Evolutionary conservation across 352 stramenopile species (phyloP), one percentile per base, ranked within the genome.

Genomic region (Phytophthora melonis): DNA sequence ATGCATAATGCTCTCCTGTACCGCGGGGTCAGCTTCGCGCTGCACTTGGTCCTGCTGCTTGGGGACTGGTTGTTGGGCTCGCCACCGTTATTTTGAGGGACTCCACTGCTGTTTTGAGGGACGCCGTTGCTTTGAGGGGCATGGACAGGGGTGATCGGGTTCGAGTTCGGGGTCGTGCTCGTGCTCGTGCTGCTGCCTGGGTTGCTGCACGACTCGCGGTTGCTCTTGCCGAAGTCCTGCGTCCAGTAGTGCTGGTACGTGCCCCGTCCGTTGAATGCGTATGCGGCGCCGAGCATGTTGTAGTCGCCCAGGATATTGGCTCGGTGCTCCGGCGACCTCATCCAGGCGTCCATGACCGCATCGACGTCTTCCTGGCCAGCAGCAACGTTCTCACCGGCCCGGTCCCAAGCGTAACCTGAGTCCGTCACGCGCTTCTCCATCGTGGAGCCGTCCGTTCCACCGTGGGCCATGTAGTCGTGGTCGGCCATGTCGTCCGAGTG

Each of bases 391-490:
- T 84, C 78, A 4, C 25, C 72, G 4, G 79, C 52, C 5, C 50
- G 66, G 76, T 82, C 63, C 74, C 82, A 88, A 19, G 78, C 58
- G 65, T 84, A 90, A 0, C 77, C 72, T 14, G 80, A 14, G 7
- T 72, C 65, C 23, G 70, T 83, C 23, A 90, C 81, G 14, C 83
- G 79, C 36, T 65, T 16, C 3, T 30, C 52, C 69, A 83, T 80
- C 1, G 72, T 84, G 25, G 78, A 85, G 0, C 80, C 82, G 23
- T 76, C 71, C 9, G 75, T 70, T 41, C 80, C 82, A 0, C 66
- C 77, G 74, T 87, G 82, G 23, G 60, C 74, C 76, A 88, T 86
- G 27, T 76, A 87, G 67, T 86, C 75, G 56, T 84, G 72, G 11
- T 53, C 59, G 2, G 80, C 80, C 71, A 81, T 79, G 52, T 89